Conservation (phyloP, 2,329 filamentous ascomycete species). For the Aaosphaeria pasadenensis region DNA sequence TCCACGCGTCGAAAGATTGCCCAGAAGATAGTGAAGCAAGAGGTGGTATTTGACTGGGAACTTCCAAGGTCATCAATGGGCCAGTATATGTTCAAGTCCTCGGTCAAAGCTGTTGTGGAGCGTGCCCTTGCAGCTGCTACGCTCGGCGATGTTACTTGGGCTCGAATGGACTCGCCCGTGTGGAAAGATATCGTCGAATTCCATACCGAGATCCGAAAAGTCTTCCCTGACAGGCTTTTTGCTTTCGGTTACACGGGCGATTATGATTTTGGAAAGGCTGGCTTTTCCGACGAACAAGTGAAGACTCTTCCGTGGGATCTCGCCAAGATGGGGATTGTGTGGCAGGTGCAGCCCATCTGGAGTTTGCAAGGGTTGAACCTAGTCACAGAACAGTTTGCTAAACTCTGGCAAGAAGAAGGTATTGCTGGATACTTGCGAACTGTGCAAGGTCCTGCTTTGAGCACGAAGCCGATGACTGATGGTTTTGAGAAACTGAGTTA, state of each 20-base stretch:
- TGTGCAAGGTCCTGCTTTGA: slow-evolving; percentile 22
- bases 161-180: slow-evolving; percentile 33
- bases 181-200: slow-evolving; percentile 39
- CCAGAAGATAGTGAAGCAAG: slow-evolving; percentile 14
- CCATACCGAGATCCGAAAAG: slow-evolving; percentile 34
- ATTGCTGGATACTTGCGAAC: slow-evolving; percentile 36
- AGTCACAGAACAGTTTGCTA: slow-evolving; percentile 31
- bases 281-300: slow-evolving; percentile 30
- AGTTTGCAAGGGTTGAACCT: slow-evolving; percentile 35
- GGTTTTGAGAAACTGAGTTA: slow-evolving; percentile 38
- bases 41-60: slow-evolving; percentile 33
- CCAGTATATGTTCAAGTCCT: slow-evolving; percentile 36
- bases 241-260: slow-evolving; percentile 40
- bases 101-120: slow-evolving; percentile 30
- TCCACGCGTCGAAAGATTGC: slow-evolving; percentile 12
- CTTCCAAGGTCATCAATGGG: slow-evolving; percentile 31
- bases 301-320: slow-evolving; percentile 31
- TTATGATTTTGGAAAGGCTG: slow-evolving; percentile 36
- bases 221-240: slow-evolving; percentile 36
- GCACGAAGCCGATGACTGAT: slow-evolving; percentile 25
- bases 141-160: slow-evolving; percentile 39
- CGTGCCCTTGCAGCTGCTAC: slow-evolving; percentile 35
- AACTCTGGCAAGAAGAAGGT: slow-evolving; percentile 33
- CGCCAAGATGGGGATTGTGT: slow-evolving; percentile 38
- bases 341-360: slow-evolving; percentile 45